Conservation (phyloP, 495 filamentous ascomycete species). For the Recurvomyces mirabilis region DNA sequence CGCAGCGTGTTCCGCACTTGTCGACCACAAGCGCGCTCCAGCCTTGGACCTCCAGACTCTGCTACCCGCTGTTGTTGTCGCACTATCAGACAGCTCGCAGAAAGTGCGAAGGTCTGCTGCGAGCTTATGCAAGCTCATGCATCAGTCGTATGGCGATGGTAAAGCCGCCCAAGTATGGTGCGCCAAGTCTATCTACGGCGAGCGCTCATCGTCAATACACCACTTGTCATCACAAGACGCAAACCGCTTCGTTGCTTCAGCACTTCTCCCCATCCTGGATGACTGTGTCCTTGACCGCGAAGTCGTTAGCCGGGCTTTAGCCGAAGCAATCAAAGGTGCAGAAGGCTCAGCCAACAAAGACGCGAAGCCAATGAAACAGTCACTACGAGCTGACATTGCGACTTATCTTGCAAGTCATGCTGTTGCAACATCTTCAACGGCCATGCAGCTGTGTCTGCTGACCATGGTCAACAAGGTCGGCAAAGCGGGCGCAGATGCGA, state of each 20-base stretch:
- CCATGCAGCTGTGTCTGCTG: conserved; percentile 58
- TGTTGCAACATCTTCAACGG: conserved; percentile 50
- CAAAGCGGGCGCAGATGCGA: conserved; percentile 53
- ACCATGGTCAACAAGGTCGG: conserved; percentile 57
- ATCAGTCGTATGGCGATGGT: conserved; percentile 6
- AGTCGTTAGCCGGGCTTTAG: conserved; percentile 1
- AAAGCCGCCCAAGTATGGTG: neutral
- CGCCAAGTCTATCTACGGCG: conserved; percentile 42
- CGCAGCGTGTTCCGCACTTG: too few species aligned
- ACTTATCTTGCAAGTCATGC: conserved; percentile 67
- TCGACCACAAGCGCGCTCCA: too few species aligned
- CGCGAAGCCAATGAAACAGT: conserved; percentile 44
- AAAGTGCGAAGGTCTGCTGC: conserved; percentile 66
- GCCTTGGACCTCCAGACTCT: conserved; percentile 69
- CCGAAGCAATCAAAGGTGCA: conserved; percentile 9
- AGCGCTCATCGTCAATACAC: neutral
- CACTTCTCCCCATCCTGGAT: conserved; percentile 61
- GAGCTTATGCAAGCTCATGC: conserved; percentile 26
- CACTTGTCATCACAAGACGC: conserved; percentile 42
- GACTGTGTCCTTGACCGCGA: conserved; percentile 65
- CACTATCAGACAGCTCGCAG: conserved; percentile 60
- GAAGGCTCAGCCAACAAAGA: neutral
- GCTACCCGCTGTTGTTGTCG: conserved; percentile 62
- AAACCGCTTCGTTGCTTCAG: conserved; percentile 47
- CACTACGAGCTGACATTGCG: conserved; percentile 52